phyloP scores from a whole-genome alignment of 2,329 filamentous ascomycete genomes.

The Davidsoniella australis region DNA sequence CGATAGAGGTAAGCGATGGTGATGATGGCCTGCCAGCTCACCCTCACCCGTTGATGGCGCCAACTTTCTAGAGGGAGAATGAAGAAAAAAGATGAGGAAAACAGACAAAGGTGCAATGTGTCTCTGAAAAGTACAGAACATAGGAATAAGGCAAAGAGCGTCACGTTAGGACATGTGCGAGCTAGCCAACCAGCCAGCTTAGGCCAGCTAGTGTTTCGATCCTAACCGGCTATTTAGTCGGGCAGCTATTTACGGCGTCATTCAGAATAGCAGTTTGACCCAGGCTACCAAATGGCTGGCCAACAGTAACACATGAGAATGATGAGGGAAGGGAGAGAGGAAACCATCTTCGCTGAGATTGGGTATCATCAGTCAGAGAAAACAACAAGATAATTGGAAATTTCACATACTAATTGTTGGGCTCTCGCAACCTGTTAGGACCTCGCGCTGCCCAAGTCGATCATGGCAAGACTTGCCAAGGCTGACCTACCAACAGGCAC shows the following conservation, averaged over 20 bases:
- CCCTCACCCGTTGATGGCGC: too few relatives aligned
- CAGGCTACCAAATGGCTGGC: too few relatives aligned
- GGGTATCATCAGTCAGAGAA: neutral
- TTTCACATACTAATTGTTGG: neutral
- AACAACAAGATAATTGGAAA: neutral
- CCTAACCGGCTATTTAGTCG: too few relatives aligned
- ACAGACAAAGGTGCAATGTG: neutral
- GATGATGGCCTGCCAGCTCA: too few relatives aligned
- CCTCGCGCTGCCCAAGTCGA: constrained; percentile 61
- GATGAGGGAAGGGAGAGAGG: too few relatives aligned
- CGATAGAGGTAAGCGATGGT: constrained; percentile 32
- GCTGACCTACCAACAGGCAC: constrained; percentile 65
- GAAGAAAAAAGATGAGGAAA: neutral
- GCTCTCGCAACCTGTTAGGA: constrained; percentile 27
- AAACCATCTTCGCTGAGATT: neutral
- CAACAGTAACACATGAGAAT: too few relatives aligned
- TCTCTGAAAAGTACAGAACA: neutral
- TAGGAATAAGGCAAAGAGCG: neutral
- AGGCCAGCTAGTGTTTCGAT: too few relatives aligned
- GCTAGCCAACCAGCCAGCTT: too few relatives aligned
- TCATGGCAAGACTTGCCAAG: constrained; percentile 65
- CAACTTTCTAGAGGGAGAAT: neutral
- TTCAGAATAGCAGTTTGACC: too few relatives aligned
- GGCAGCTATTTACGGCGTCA: too few relatives aligned
- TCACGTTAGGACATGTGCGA: neutral